These are phyloP conservation scores for Henningerozyma blattae DNA, from an alignment of 805 yeast species.

Conservation along the genomic window DNA sequence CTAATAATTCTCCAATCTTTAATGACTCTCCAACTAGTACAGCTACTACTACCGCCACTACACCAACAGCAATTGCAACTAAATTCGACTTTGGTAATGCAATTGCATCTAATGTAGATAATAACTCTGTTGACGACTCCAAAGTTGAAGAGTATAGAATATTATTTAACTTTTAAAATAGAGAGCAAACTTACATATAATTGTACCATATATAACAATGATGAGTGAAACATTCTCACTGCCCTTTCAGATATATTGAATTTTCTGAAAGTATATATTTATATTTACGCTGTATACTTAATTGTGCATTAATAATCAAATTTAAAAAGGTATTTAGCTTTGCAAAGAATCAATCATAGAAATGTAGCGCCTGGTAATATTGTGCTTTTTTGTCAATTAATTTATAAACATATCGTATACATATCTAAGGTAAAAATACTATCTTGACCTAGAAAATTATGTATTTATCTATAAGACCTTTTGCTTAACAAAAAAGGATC, in stretches of 20 bases:
- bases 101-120: conserved; percentile 8
- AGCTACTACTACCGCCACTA: neutral
- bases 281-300: too few species aligned
- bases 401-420: neutral
- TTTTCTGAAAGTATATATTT: too few species aligned
- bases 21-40: neutral
- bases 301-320: too few species aligned
- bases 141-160: conserved; percentile 12
- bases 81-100: conserved; percentile 13
- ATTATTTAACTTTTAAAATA: neutral
- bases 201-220: too few species aligned
- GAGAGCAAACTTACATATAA: too few species aligned
- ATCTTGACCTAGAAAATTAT: neutral
- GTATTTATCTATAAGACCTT: conserved; percentile 28
- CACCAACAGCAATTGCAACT: neutral
- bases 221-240: too few species aligned
- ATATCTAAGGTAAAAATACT: neutral
- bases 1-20: too few species aligned
- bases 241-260: too few species aligned
- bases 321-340: too few species aligned
- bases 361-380: too few species aligned
- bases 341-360: too few species aligned
- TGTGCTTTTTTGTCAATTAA: neutral
- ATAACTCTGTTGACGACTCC: conserved; percentile 7
- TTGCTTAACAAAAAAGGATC: conserved; percentile 69